These are phyloP conservation scores for Pythium oligandrum DNA, from an alignment of 352 stramenopile species.

Conservation along the genomic window DNA sequence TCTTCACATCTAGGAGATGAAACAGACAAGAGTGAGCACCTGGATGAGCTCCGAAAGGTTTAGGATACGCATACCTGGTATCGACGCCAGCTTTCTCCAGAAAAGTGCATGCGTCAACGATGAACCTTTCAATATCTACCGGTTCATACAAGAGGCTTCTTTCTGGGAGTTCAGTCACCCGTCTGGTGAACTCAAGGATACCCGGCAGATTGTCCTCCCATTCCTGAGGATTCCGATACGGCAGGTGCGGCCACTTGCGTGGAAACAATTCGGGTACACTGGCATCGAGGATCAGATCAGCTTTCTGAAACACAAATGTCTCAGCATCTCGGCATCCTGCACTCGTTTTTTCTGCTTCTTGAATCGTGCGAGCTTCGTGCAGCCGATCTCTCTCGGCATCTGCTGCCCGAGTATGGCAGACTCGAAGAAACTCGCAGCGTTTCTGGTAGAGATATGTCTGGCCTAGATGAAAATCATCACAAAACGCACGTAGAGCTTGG, in stretches of 20 bases:
- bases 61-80: slow-evolving; percentile 9
- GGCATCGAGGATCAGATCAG: slow-evolving; percentile 29
- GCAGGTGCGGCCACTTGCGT: slow-evolving; percentile 67
- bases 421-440: slow-evolving; percentile 56
- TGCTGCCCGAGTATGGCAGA: slow-evolving; percentile 50
- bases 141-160: slow-evolving; percentile 66
- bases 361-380: slow-evolving; percentile 7
- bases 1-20: neutral
- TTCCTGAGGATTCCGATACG: slow-evolving; percentile 40
- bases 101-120: slow-evolving; percentile 12
- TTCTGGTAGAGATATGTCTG: slow-evolving; percentile 52
- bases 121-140: slow-evolving; percentile 42
- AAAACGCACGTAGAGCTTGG: slow-evolving; percentile 17
- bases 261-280: slow-evolving; percentile 38
- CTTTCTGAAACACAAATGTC: slow-evolving; percentile 9
- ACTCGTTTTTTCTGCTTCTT: neutral
- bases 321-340: neutral
- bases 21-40: slow-evolving; percentile 2
- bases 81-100: slow-evolving; percentile 22
- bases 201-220: slow-evolving; percentile 37
- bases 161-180: slow-evolving; percentile 45
- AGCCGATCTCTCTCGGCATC: slow-evolving; percentile 32
- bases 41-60: neutral
- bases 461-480: slow-evolving; percentile 6
- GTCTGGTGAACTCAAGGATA: slow-evolving; percentile 41